Evolutionary conservation across 2,329 filamentous ascomycete genomes (phyloP).

Genomic region (Fusarium nanum): DNA sequence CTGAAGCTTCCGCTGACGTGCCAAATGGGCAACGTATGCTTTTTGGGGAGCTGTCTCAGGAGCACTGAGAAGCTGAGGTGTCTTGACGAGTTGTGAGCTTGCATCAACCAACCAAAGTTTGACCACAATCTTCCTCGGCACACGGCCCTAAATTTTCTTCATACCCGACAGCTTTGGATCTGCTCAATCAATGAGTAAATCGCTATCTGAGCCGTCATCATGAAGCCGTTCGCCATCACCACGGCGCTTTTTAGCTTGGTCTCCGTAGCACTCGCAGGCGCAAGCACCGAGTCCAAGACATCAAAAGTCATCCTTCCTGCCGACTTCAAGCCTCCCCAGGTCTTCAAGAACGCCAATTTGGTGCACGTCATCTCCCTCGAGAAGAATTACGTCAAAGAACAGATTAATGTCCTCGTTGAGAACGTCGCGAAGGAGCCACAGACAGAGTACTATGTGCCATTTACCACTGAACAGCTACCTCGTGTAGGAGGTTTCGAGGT

Average conservation of each 20-base stretch:
- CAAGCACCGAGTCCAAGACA: constrained; percentile 57
- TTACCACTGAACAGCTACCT: constrained; percentile 79
- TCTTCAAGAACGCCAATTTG: constrained; percentile 93
- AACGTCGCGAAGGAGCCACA: constrained; percentile 85
- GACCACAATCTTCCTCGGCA: constrained; percentile 22
- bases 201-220: constrained; percentile 47
- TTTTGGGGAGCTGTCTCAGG: constrained; percentile 49
- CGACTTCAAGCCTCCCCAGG: constrained; percentile 85
- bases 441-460: constrained; percentile 90
- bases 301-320: constrained; percentile 70
- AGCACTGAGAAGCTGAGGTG: constrained; percentile 41
- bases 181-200: constrained; percentile 51
- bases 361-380: constrained; percentile 92
- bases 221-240: constrained; percentile 61
- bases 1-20: constrained; percentile 46
- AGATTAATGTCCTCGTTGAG: constrained; percentile 92
- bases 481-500: constrained; percentile 89
- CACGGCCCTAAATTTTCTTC: constrained; percentile 25
- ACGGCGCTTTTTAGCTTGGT: constrained; percentile 70
- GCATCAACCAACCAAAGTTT: constrained; percentile 28
- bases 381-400: constrained; percentile 91
- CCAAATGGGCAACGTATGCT: constrained; percentile 54
- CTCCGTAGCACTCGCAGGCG: constrained; percentile 57
- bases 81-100: constrained; percentile 38
- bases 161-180: constrained; percentile 37